A percentile compares a stretch with the other conserved stretches of the same genome.
Conservation (phyloP, 169 alveolate species). For the Plasmodium knowlesi region DNA sequence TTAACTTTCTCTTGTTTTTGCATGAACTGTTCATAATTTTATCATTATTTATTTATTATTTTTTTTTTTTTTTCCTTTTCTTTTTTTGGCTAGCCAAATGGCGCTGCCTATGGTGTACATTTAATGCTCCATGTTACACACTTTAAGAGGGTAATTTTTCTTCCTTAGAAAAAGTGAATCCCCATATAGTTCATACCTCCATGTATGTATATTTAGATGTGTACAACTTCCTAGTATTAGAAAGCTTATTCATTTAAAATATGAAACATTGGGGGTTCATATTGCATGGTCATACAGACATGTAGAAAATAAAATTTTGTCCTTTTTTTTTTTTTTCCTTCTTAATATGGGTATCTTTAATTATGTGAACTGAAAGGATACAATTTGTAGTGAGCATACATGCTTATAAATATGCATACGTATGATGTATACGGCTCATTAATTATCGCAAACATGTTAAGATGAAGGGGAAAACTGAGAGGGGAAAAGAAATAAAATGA, state of each 20-base stretch:
- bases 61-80: neutral
- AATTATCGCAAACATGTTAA: neutral
- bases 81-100: neutral
- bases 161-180: neutral
- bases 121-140: neutral
- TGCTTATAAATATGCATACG: conserved; percentile 1
- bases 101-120: neutral
- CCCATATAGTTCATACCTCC: neutral
- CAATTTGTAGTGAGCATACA: neutral
- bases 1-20: neutral
- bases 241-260: neutral
- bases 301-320: neutral
- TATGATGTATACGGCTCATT: conserved; percentile 17
- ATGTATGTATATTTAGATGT: neutral
- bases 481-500: neutral
- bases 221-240: neutral
- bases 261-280: neutral
- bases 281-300: conserved; percentile 6
- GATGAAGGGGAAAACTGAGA: neutral
- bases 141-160: neutral
- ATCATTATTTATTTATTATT: neutral
- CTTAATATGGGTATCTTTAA: conserved; percentile 1
- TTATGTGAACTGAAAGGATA: conserved; percentile 13
- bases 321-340: neutral
- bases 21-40: conserved; percentile 19